A percentile compares a stretch with the other conserved stretches of the same genome.
Evolutionary conservation across 1,284 basidiomycete genomes (phyloP).

Genomic region (Lentinus polychrous): DNA sequence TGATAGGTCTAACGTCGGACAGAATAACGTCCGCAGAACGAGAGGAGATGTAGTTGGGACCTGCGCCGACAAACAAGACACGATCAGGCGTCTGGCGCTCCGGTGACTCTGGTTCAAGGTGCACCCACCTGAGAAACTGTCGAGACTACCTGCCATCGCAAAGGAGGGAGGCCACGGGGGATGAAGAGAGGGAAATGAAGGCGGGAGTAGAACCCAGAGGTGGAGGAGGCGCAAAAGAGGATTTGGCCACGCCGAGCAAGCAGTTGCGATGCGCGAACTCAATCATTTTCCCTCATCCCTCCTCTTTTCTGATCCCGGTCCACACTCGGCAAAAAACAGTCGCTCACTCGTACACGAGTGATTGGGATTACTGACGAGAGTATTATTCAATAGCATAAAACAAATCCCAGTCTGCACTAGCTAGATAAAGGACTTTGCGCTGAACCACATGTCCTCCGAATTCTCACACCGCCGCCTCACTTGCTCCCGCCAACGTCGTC

Average conservation of each 20-base stretch:
- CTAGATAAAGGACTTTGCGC: too few species aligned
- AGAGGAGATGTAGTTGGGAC: constrained; percentile 69
- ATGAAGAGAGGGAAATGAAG: constrained; percentile 1
- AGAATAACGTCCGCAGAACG: constrained; percentile 84
- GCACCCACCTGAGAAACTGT: constrained; percentile 2
- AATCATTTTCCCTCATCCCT: constrained; percentile 2
- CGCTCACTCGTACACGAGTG: too few species aligned
- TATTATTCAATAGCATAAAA: neutral
- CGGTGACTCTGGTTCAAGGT: neutral
- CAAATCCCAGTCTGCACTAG: too few species aligned
- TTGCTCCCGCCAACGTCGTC: too few species aligned
- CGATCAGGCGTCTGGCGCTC: neutral
- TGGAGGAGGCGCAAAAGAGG: neutral
- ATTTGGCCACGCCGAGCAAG: neutral
- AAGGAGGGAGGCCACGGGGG: neutral
- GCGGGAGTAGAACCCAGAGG: neutral
- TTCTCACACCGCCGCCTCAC: too few species aligned
- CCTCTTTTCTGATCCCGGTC: neutral
- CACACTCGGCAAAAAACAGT: too few species aligned
- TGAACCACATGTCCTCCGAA: too few species aligned
- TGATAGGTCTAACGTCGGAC: constrained; percentile 86
- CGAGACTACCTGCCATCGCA: constrained; percentile 1
- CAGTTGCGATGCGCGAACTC: constrained; percentile 4
- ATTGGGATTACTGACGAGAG: neutral
- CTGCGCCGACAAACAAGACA: constrained; percentile 29